Base-by-base conservation (phyloP, 2,329 filamentous ascomycete species). In the Beauveria sp. region DNA sequence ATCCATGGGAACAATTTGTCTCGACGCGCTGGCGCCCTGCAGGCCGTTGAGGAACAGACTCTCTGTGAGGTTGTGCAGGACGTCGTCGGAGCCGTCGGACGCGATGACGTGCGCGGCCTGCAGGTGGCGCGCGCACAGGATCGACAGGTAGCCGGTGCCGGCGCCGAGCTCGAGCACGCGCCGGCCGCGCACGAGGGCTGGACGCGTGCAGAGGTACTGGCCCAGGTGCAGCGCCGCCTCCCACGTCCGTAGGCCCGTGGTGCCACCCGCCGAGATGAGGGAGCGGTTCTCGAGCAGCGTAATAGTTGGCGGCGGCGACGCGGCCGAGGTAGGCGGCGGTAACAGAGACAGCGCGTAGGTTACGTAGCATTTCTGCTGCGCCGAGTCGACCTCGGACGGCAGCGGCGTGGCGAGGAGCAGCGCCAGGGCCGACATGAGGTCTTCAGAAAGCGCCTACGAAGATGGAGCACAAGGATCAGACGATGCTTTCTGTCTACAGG, bases 191-290 rank as follows among this genome's bases (percentile, higher is more conserved):
- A 90, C 75, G 22, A 81, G 65, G 1, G 66, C 64, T 1, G 71
- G 72, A 55, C 79, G 73, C n/a, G 69, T 63, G 63, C 83, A 83
- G 24, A 93, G 81, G 67, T 86, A 91, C 50, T 86, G 81, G 1
- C 87, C 88, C 0, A 93, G 78, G 66, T 91, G 87, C 9, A 93
- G 75, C 1, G 88, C 86, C 1, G 90, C 90, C 71, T 93, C 90
- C 90, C 90, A 95, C 0, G 90, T 93, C 40, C 90, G 82, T 26
- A 90, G 79, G 1, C 90, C 90, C 0, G 90, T 93, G 1, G 88
- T 92, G 1, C 89, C 88, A 0, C 80, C 81, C 2, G 86, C 86
- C 1, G 88, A 85, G 53, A 93, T 83, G 30, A 93, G 79, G 34
- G 81, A 81, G 3, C 85, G 83, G 38, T 86, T 86, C 73, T 93